Evolutionary conservation across 495 filamentous ascomycete species (phyloP), one percentile per base, ranked within the genome.

Genomic region (Aspergillus nanangensis): DNA sequence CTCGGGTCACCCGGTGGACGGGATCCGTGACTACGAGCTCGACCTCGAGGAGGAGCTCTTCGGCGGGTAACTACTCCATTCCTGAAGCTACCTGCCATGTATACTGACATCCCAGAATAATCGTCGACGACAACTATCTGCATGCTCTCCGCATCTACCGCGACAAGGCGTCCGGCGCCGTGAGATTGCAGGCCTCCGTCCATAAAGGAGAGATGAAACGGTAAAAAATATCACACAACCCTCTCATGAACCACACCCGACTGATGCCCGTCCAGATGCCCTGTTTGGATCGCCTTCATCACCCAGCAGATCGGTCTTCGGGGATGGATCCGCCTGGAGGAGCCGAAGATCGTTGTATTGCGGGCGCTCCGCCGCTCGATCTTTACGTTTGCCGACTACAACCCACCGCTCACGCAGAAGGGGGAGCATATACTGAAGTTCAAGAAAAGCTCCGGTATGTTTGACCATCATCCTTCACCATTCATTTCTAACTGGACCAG

Each of bases 211-310:
- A 65, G 2, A 65, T 67, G 63, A 62, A 66, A 42, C 58, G 60
- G 71, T 74, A 61, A 50, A 50, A 36, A 10, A 38, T 24, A 38
- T n/a, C 43, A n/a, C n/a, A n/a, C n/a, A n/a, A n/a, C n/a, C n/a
- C n/a, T n/a, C n/a, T n/a, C n/a, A n/a, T n/a, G n/a, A n/a, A n/a
- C n/a, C n/a, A n/a, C n/a, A n/a, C 22, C 18, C 3, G 32, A n/a
- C 9, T 23, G 13, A 35, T 15, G 27, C 47, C 7, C 4, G n/a
- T 24, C 22, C 11, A 77, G 71, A 17, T 62, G 67, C 2, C 86
- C 86, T 0, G 78, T 88, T 17, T 90, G 86, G 86, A 88, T 83
- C 4, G 84, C 86, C 1, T 90, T 88, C 52, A 79, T 88, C 23
- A 87, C 84, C 0, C 69, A 78, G 13, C 70, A 79, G 38, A 72